Percentiles rank a stretch among this genome's conserved stretches.
Conservation (phyloP, 129 eudicot species). For the Artemisia argyi region DNA sequence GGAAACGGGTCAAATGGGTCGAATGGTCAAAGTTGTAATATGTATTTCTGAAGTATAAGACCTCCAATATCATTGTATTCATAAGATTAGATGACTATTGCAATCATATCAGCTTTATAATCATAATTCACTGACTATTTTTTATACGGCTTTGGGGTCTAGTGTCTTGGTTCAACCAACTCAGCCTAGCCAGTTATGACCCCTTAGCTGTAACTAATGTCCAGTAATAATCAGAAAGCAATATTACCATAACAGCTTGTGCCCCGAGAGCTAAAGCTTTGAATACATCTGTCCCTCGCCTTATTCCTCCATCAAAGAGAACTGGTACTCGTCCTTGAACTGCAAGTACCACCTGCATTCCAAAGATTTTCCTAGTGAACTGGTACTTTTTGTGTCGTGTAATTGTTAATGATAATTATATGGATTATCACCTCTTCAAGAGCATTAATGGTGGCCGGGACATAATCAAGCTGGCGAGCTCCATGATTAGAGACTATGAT, state of each 20-base stretch:
- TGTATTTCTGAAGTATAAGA: too few relatives aligned
- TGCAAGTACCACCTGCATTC: slow-evolving; percentile 62
- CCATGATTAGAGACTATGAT: slow-evolving; percentile 91
- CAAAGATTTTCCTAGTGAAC: neutral
- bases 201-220: too few relatives aligned
- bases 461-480: slow-evolving; percentile 85
- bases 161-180: too few relatives aligned
- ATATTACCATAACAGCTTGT: slow-evolving; percentile 67
- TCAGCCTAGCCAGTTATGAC: too few relatives aligned
- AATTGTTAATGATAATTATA: neutral
- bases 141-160: too few relatives aligned
- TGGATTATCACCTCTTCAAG: slow-evolving; percentile 63
- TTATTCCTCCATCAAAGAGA: slow-evolving; percentile 74
- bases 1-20: too few relatives aligned
- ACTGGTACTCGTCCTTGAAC: slow-evolving; percentile 68
- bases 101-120: too few relatives aligned
- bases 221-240: too few relatives aligned
- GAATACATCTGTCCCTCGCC: slow-evolving; percentile 88
- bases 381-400: neutral
- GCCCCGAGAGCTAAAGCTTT: slow-evolving; percentile 94
- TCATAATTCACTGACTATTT: too few relatives aligned
- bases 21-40: too few relatives aligned
- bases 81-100: too few relatives aligned
- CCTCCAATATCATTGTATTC: too few relatives aligned
- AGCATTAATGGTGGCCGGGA: slow-evolving; percentile 73